Percentiles rank a stretch among this genome's conserved stretches.
phyloP scores from a whole-genome alignment of 352 stramenopile genomes.

The Globisporangium iwayamae region DNA sequence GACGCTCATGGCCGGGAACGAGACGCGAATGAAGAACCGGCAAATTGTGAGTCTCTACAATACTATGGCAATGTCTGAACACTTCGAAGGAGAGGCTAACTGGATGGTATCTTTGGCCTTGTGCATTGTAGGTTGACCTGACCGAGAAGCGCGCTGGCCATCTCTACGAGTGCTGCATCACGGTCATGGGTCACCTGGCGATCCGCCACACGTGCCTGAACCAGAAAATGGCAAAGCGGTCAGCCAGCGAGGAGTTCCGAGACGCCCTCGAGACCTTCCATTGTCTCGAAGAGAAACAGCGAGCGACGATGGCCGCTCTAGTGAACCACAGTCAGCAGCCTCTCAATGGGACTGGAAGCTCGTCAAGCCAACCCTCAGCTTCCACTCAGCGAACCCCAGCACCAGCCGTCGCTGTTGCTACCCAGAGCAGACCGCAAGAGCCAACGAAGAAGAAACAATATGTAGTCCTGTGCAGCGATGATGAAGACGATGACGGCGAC shows the following conservation, averaged over 20 bases:
- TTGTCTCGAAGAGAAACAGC: constrained; percentile 8
- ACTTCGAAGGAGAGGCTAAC: neutral
- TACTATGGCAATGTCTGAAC: neutral
- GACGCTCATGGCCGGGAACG: constrained; percentile 65
- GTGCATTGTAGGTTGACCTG: constrained; percentile 14
- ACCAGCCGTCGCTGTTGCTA: neutral
- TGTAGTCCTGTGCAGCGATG: constrained; percentile 54
- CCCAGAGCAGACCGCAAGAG: neutral
- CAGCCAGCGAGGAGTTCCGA: constrained; percentile 66
- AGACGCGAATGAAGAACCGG: constrained; percentile 45
- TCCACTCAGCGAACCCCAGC: neutral
- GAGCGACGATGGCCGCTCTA: neutral
- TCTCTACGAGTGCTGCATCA: constrained; percentile 55
- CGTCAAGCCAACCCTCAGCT: neutral
- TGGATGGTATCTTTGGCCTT: neutral
- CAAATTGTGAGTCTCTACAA: constrained; percentile 14
- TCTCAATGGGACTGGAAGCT: neutral
- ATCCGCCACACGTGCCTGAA: constrained; percentile 63
- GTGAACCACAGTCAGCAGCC: neutral
- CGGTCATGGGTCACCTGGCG: constrained; percentile 33
- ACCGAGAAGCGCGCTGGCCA: constrained; percentile 17
- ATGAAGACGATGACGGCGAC: constrained; percentile 59
- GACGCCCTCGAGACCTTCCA: constrained; percentile 52
- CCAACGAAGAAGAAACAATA: constrained; percentile 25
- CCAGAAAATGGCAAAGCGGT: constrained; percentile 69